Conservation (phyloP, 2,329 filamentous ascomycete genomes). For the Penicillium sumatraense region DNA sequence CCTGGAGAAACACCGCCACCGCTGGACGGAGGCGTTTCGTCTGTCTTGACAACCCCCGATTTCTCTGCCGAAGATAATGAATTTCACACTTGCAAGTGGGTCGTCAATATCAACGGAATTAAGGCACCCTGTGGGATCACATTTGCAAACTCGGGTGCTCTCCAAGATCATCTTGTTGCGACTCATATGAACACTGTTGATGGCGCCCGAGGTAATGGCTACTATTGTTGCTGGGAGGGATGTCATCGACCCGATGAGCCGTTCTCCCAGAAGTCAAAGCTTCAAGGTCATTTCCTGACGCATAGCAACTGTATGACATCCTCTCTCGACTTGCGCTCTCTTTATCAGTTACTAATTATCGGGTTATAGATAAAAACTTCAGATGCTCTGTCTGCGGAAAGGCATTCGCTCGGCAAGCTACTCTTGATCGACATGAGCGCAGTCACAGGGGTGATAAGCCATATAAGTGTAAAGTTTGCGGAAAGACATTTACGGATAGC, state of each 20-base stretch:
- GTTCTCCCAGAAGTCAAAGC: constrained; percentile 51
- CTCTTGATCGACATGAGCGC: constrained; percentile 49
- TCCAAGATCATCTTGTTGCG: constrained; percentile 46
- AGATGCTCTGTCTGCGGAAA: constrained; percentile 47
- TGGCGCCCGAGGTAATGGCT: constrained; percentile 45
- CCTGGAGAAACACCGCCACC: constrained; percentile 43
- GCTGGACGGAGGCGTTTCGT: constrained; percentile 39
- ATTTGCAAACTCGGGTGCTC: constrained; percentile 40
- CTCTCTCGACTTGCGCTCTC: background rate
- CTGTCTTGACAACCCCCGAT: constrained; percentile 43
- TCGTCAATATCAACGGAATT: constrained; percentile 29
- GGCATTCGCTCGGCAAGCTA: constrained; percentile 48
- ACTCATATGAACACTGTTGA: constrained; percentile 43
- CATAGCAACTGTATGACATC: constrained; percentile 47
- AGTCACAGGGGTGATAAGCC: constrained; percentile 51
- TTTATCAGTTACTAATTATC: background rate
- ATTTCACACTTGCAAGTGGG: constrained; percentile 47
- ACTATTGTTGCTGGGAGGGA: constrained; percentile 50
- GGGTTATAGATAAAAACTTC: constrained; percentile 46
- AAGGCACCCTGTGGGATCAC: constrained; percentile 39
- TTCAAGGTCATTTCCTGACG: constrained; percentile 50
- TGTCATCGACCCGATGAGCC: constrained; percentile 48
- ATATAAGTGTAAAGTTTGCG: constrained; percentile 46
- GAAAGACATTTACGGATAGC: constrained; percentile 50
- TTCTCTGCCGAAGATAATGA: constrained; percentile 36